Conservation (phyloP, 2,329 filamentous ascomycete genomes). For the Colletotrichum orchidophilum region DNA sequence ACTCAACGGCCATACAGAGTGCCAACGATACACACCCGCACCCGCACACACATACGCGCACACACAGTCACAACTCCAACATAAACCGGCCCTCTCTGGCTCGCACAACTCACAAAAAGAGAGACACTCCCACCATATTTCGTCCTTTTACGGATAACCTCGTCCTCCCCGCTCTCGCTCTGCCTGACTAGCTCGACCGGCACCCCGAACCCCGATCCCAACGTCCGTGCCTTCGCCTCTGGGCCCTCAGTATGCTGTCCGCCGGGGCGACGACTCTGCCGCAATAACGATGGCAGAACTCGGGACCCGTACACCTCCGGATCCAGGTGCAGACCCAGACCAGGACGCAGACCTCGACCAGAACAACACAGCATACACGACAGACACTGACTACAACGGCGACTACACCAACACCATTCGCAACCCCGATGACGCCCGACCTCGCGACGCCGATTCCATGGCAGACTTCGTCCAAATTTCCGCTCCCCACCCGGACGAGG, state of each 20-base stretch:
- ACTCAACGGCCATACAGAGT: background rate
- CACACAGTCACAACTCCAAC: background rate
- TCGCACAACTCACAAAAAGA: conserved; percentile 7
- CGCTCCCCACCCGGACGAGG: conserved; percentile 30
- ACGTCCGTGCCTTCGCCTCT: conserved; percentile 9
- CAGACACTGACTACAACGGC: background rate
- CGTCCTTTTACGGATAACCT: conserved; percentile 10
- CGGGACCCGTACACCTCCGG: background rate
- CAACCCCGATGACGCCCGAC: conserved; percentile 14
- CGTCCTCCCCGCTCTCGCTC: conserved; percentile 10
- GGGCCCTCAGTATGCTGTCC: conserved; percentile 28
- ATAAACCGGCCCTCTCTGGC: conserved; percentile 11
- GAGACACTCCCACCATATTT: background rate
- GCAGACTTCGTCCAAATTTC: conserved; percentile 32
- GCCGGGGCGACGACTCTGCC: conserved; percentile 19
- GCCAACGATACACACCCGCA: background rate
- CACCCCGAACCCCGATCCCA: background rate
- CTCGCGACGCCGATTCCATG: conserved; percentile 27
- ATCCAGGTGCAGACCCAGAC: background rate
- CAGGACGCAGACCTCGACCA: background rate
- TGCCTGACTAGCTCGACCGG: background rate
- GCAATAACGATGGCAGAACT: conserved; percentile 32
- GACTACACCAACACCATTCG: background rate
- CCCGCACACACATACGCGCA: background rate
- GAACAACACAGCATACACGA: background rate